Base-by-base conservation (phyloP, 345 rosid species). In the Gossypium herbaceum region DNA sequence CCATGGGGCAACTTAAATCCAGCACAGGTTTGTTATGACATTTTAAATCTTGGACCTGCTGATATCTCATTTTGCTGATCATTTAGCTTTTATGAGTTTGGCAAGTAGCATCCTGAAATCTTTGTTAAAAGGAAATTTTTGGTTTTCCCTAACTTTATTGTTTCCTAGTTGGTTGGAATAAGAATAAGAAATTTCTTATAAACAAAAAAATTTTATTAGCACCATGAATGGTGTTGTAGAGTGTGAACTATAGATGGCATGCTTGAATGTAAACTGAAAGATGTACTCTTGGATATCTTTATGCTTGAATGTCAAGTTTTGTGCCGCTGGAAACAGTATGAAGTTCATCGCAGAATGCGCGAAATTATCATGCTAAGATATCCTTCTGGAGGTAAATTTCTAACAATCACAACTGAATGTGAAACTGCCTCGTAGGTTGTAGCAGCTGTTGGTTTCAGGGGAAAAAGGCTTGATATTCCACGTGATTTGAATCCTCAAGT, bases 1-100 rank as follows among this genome's bases (percentile, higher is more conserved):
- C 99, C 99, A 2, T 96, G 99, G 98, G 73, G 91, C 81, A 96
- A 86, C 74, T 82, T 96, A 84, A 93, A 96, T 78, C 95, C 99
- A 48, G 97, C 99, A 29, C 99, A 96, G 97, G 98, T 93, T 77
- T 85, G 91, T 77, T 70, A 19, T 43, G 48, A 54, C 24, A 71
- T 54, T 29, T 29, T 16, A 9, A 9, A 57, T 59, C 68, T 44
- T 57, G 56, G 3, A 27, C 54, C 48, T 20, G 2, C 63, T 19
- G 15, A 20, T 66, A 39, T 43, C 10, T 41, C 41, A 34, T 72
- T 45, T 60, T 73, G 55, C 43, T 15, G 24, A 20, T 45, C 7
- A 12, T 73, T 60, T 60, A 47, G 58, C 47, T 24, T 45, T 62
- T n/a, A 48, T 27, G 44, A 61, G 29, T 39, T 72, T 41, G 54